Base-by-base conservation (phyloP, 2,329 filamentous ascomycete genomes). In the Aspergillus felis region DNA sequence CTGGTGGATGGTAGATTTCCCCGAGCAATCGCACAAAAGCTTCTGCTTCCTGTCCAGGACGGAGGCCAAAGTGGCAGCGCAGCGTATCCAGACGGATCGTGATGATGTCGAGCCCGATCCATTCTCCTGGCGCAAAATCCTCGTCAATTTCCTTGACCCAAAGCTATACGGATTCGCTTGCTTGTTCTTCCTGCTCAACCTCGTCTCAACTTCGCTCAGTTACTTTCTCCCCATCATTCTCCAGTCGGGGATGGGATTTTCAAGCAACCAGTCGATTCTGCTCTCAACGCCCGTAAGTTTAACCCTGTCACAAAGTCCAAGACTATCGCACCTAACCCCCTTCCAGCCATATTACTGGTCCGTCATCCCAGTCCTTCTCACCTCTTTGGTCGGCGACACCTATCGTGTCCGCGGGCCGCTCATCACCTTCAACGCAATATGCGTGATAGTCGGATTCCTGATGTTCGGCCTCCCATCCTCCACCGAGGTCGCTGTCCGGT, bases 1-100 rank as follows among this genome's bases (percentile, higher is more conserved):
- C 65, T 87, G 85, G 79, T 89, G 86, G 86, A 88, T 89, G 74
- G 78, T 88, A 46, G 85, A 88, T 65, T 89, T 89, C 60, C 86
- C 86, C 0, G 86, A 89, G 63, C 78, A 84, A 27, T 78, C 84
- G 1, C 77, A 84, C 53, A 73, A 72, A 12, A 85, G 82, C 52
- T 81, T 84, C 61, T 76, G 69, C 63, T 89, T 89, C 66, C 76
- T 89, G 24, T 80, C 78, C 2, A 66, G 78, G 7, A 74, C 79
- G 20, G 86, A 89, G 68, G 80, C 82, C 41, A 70, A 74, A n/a
- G 66, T 88, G 3, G 85, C 83, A 1, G 76, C 84, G 1, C 71
- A 74, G 4, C 78, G 86, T 5, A 88, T 89, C 63, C 75, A 87
- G 49, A 74, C 74, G 5, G 87, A 89, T 67, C 79, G 87, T 20